phyloP scores from a whole-genome alignment of 2,329 filamentous ascomycete species.

The Aspergillus uvarum region DNA sequence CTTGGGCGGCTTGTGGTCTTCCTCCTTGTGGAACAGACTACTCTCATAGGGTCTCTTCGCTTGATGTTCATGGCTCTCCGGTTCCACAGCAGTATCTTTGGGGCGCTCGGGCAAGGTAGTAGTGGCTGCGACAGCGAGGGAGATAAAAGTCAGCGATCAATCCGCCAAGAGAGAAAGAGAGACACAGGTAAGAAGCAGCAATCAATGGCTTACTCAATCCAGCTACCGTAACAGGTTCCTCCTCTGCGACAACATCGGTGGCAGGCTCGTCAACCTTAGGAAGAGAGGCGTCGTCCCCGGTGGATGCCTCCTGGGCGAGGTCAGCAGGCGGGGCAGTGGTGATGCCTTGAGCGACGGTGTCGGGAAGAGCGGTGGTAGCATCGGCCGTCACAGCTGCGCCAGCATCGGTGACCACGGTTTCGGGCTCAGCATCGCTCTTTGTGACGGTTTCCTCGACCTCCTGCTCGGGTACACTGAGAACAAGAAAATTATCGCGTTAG shows the following conservation, averaged over 20 bases:
- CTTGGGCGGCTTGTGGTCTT: slow-evolving; percentile 35
- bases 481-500: background rate
- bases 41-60: slow-evolving; percentile 40
- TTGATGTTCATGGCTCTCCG: slow-evolving; percentile 25
- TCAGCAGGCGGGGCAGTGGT: slow-evolving; percentile 13
- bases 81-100: slow-evolving; percentile 14
- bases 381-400: slow-evolving; percentile 14
- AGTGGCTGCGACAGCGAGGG: slow-evolving; percentile 11
- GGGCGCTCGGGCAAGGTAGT: slow-evolving; percentile 22
- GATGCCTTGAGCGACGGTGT: slow-evolving; percentile 19
- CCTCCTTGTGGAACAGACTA: slow-evolving; percentile 31
- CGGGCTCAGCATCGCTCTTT: slow-evolving; percentile 21
- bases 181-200: background rate
- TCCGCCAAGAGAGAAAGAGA: background rate
- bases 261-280: slow-evolving; percentile 9
- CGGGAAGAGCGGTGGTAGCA: slow-evolving; percentile 1
- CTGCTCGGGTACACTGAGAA: slow-evolving; percentile 4
- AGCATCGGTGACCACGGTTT: background rate
- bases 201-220: slow-evolving; percentile 8
- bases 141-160: slow-evolving; percentile 4
- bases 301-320: slow-evolving; percentile 13
- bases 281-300: slow-evolving; percentile 7
- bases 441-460: slow-evolving; percentile 15
- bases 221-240: slow-evolving; percentile 3
- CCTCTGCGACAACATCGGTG: slow-evolving; percentile 13